Evolutionary conservation across 768 basidiomycete species (phyloP).

Genomic region (Collybiopsis confluens): DNA sequence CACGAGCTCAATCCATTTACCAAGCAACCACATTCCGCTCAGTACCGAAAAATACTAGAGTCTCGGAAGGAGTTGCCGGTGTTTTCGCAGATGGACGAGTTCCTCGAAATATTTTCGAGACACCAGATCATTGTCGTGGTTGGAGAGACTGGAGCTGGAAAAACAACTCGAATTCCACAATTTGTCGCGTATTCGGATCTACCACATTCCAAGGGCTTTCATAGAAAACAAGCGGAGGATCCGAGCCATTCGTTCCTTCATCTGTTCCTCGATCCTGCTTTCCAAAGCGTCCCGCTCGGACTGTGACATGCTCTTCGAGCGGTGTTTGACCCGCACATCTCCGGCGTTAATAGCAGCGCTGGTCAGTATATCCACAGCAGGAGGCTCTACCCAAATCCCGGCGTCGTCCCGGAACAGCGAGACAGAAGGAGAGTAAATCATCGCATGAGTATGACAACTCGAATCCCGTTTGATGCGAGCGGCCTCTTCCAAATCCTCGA

Average conservation of each 20-base stretch:
- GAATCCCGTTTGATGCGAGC: constrained; percentile 18
- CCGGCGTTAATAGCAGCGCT: constrained; percentile 74
- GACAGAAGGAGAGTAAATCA: constrained; percentile 69
- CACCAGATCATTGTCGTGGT: constrained; percentile 90
- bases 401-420: constrained; percentile 59
- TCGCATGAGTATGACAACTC: constrained; percentile 71
- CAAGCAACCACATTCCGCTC: constrained; percentile 64
- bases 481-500: not conserved
- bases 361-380: constrained; percentile 62
- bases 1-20: constrained; percentile 88
- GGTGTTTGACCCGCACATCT: constrained; percentile 26
- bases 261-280: constrained; percentile 43
- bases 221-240: constrained; percentile 63
- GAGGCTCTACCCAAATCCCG: constrained; percentile 52
- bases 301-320: constrained; percentile 6
- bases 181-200: constrained; percentile 93
- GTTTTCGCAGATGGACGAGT: constrained; percentile 88
- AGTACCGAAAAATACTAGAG: constrained; percentile 85
- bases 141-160: constrained; percentile 69
- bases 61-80: constrained; percentile 88
- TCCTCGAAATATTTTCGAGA: constrained; percentile 68
- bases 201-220: constrained; percentile 74
- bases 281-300: constrained; percentile 16
- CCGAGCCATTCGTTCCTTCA: constrained; percentile 71
- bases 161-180: constrained; percentile 65